These are phyloP conservation scores for Starmerella cellae DNA, from an alignment of 805 yeast genomes.

Conservation along the genomic window DNA sequence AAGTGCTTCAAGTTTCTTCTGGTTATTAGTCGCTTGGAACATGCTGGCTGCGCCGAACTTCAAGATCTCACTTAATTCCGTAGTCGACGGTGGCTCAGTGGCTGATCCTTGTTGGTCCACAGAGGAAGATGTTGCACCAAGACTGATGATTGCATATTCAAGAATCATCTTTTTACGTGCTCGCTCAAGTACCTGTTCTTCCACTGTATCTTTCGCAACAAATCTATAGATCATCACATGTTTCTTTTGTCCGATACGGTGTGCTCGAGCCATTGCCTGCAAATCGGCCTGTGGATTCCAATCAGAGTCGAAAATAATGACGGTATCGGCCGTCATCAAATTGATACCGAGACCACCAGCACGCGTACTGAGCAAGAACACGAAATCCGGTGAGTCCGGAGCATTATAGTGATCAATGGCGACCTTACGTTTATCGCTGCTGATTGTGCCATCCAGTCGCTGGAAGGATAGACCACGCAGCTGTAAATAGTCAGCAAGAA, in stretches of 20 bases:
- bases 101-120: conserved; percentile 43
- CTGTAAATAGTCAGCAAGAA: conserved; percentile 80
- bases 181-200: conserved; percentile 90
- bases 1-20: conserved; percentile 86
- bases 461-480: conserved; percentile 83
- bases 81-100: conserved; percentile 44
- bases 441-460: conserved; percentile 91
- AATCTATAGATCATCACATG: conserved; percentile 95
- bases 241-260: conserved; percentile 97
- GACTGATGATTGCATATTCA: conserved; percentile 91
- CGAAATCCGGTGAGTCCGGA: conserved; percentile 83
- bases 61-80: conserved; percentile 81
- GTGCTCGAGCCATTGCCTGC: conserved; percentile 99
- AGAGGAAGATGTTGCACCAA: conserved; percentile 57
- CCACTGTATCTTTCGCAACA: conserved; percentile 96
- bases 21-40: conserved; percentile 93
- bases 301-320: conserved; percentile 91
- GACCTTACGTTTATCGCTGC: conserved; percentile 82
- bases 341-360: conserved; percentile 99
- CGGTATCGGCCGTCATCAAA: conserved; percentile 98
- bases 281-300: conserved; percentile 99
- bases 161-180: conserved; percentile 97
- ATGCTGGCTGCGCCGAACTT: conserved; percentile 97
- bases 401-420: conserved; percentile 96
- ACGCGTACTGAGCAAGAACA: conserved; percentile 78